Base-by-base conservation (phyloP, 1,284 basidiomycete species). In the Ustilago sp. region DNA sequence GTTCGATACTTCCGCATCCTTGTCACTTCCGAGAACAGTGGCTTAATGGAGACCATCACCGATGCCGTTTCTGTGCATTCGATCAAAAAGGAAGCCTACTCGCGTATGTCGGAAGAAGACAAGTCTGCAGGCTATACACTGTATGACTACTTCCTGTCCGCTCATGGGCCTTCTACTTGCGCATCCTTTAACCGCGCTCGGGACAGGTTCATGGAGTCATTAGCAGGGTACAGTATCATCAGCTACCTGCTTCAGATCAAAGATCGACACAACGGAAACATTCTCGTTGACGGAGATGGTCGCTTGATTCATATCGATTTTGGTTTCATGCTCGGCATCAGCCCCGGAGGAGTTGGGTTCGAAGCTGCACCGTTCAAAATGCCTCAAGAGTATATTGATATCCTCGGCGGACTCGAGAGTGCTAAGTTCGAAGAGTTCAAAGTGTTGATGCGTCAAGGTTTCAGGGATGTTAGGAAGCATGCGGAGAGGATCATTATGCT, bases 331-430 rank as follows among this genome's bases (percentile, higher is more conserved):
- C 90, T 99, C 4, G 84, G 84, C 39, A 59, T 93, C 92, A 95
- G 94, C 6, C 97, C 97, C 0, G 88, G 88, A 7, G 96, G 96
- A 13, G 97, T 99, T 76, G 94, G 96, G 31, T 99, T 99, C 85
- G 97, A 99, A 87, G 96, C 95, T 13, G 95, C 97, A 5, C 97
- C 97, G 1, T 99, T 99, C 90, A 99, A 99, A 87, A 88, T 99
- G 34, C 92, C 95, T n/a, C 85, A 89, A 83, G 96, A 99, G 87
- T 99, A 99, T 87, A 90, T 99, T 58, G 96, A 99, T 81, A 93
- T 99, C 47, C 89, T 99, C 51, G 97, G 96, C 28, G 97, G 97
- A 0, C 88, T 93, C 47, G 90, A 93, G 69, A 90, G 91, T 53
- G 88, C 91, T 13, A 90, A 93, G 13, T 98, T 93, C 85, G 86